phyloP scores from a whole-genome alignment of 306 rosid genomes.

The Rubus idaeus region DNA sequence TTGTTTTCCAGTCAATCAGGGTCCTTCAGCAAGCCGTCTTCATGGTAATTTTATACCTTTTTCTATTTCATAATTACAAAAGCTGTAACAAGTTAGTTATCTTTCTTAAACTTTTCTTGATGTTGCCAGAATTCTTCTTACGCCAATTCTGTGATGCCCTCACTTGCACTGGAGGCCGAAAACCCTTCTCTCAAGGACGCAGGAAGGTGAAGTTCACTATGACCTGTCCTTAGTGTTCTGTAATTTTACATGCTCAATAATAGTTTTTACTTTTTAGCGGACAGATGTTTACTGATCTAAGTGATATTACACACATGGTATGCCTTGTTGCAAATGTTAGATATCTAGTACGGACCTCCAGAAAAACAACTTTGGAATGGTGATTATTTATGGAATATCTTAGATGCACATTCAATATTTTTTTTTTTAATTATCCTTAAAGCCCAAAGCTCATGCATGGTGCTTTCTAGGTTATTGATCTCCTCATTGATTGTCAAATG shows the following conservation, averaged over 20 bases:
- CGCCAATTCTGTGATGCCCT: conserved; percentile 83
- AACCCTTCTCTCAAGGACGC: conserved; percentile 73
- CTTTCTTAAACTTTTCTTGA: conserved; percentile 20
- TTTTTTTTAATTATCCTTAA: too few species aligned
- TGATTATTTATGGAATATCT: too few species aligned
- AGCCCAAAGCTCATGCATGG: too few species aligned
- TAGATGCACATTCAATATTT: too few species aligned
- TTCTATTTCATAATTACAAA: conserved; percentile 21
- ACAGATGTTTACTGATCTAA: background rate
- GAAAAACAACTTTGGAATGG: too few species aligned
- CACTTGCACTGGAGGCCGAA: conserved; percentile 52
- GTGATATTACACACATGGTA: background rate
- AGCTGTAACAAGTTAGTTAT: background rate
- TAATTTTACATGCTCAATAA: background rate
- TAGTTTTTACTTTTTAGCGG: background rate
- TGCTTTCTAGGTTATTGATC: too few species aligned
- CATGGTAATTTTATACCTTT: conserved; percentile 48
- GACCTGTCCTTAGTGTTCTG: background rate
- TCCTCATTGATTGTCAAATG: background rate
- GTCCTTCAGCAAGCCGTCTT: conserved; percentile 63
- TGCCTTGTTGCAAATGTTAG: background rate
- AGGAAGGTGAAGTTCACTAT: conserved; percentile 45
- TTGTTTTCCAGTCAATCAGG: conserved; percentile 66
- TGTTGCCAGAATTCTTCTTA: conserved; percentile 60
- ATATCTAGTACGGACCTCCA: too few species aligned